Percentiles rank a stretch among this genome's conserved stretches.
phyloP scores from a whole-genome alignment of 495 filamentous ascomycete species.

The Penicillium herquei region DNA sequence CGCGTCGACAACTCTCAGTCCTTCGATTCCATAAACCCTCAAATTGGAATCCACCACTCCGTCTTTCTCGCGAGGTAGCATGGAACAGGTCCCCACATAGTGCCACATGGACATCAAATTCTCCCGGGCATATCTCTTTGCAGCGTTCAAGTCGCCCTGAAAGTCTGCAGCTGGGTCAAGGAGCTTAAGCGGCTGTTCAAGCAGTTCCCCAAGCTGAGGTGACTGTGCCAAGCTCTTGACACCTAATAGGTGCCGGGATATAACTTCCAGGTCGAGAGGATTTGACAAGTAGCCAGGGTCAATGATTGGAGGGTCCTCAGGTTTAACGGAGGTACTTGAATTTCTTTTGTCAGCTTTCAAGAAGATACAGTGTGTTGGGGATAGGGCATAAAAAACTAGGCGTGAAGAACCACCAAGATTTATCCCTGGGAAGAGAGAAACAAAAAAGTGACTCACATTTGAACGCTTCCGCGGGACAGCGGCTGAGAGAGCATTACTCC shows the following conservation, averaged over 20 bases:
- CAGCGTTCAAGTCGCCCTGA: not conserved
- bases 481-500: slow-evolving; percentile 1
- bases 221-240: not conserved
- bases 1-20: slow-evolving; percentile 54
- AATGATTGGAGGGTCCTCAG: not conserved
- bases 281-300: not conserved
- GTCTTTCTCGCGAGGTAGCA: slow-evolving; percentile 35
- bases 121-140: not conserved
- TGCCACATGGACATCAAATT: slow-evolving; percentile 2
- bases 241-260: not conserved
- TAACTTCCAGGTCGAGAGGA: not conserved
- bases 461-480: not conserved
- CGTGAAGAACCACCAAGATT: not conserved
- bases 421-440: not conserved
- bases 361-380: not conserved
- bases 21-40: slow-evolving; percentile 46
- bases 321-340: not conserved
- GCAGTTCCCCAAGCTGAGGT: slow-evolving; percentile 1
- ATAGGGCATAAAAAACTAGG: not conserved
- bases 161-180: not conserved
- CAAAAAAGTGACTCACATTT: not conserved
- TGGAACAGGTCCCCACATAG: slow-evolving; percentile 24
- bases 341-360: not conserved
- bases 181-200: not conserved
- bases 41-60: slow-evolving; percentile 50